Evolutionary conservation across 352 stramenopile species (phyloP).

Genomic region (Globisporangium uncinulatum): DNA sequence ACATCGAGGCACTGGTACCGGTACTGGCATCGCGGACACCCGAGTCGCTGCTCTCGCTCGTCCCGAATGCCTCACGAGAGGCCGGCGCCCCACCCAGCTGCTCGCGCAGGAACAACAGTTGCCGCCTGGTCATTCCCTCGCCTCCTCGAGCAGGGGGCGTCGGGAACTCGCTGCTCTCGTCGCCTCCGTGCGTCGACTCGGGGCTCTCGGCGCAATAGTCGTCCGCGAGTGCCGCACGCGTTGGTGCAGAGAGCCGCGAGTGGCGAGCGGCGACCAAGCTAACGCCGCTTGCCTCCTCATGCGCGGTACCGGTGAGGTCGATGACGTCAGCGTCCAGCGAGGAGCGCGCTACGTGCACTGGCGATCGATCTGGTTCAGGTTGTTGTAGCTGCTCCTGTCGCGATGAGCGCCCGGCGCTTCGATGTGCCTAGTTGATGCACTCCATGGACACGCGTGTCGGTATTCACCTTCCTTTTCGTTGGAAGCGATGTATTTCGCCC

Average conservation of each 20-base stretch:
- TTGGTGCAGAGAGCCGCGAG: neutral
- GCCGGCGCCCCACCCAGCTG: neutral
- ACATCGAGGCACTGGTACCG: neutral
- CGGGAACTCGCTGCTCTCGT: neutral
- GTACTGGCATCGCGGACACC: neutral
- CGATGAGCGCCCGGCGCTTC: neutral
- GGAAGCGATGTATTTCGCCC: neutral
- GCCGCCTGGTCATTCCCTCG: conserved; percentile 14
- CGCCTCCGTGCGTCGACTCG: conserved; percentile 16
- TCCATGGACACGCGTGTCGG: conserved; percentile 4
- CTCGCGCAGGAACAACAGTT: conserved; percentile 33
- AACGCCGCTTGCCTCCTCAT: neutral
- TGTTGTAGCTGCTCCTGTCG: neutral
- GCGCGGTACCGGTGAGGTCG: conserved; percentile 48
- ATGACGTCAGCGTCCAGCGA: conserved; percentile 31
- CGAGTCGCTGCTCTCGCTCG: neutral
- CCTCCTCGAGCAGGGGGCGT: neutral
- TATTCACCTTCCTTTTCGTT: neutral
- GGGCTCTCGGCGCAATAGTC: conserved; percentile 59
- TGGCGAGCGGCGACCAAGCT: neutral
- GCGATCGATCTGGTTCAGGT: neutral
- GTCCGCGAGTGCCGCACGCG: conserved; percentile 15
- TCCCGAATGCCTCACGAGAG: neutral
- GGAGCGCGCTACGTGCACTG: neutral
- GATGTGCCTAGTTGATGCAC: neutral